These are phyloP conservation scores for Alopecurus myosuroides DNA, from an alignment of 176 grass and related monocot species.

Conservation along the genomic window DNA sequence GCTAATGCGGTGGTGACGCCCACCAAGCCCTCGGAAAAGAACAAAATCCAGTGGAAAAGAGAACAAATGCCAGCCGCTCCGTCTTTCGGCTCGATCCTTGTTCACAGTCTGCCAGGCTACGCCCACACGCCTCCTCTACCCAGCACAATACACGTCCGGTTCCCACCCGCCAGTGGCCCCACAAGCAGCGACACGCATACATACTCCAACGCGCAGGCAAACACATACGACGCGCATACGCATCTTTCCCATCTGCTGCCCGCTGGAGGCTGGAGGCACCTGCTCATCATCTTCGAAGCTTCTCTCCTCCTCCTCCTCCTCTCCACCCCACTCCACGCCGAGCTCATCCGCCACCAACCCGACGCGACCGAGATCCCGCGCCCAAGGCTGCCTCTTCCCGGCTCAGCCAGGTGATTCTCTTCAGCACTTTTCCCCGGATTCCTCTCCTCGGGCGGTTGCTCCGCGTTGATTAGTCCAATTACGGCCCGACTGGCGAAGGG, in stretches of 20 bases:
- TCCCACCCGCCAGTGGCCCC: background rate
- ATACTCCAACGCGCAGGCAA: background rate
- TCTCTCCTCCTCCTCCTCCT: slow-evolving; percentile 1
- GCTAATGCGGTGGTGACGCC: background rate
- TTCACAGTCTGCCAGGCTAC: background rate
- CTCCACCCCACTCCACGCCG: background rate
- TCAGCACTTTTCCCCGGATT: background rate
- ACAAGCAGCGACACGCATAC: background rate
- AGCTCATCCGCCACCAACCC: background rate
- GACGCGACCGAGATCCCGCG: background rate
- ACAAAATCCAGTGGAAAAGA: background rate
- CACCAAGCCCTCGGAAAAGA: background rate
- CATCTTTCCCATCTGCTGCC: slow-evolving; percentile 24
- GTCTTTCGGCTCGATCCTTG: slow-evolving; percentile 7
- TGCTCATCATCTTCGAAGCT: slow-evolving; percentile 33
- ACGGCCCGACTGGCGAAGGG: background rate
- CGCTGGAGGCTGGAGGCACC: slow-evolving; percentile 6
- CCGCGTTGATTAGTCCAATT: slow-evolving; percentile 18
- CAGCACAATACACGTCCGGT: too few species aligned
- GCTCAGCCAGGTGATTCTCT: slow-evolving; percentile 29
- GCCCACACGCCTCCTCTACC: background rate
- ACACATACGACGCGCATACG: background rate
- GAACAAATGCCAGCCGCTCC: slow-evolving; percentile 14
- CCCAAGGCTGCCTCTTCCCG: background rate
- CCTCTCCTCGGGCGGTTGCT: background rate